Percentiles rank a stretch among this genome's conserved stretches.
Evolutionary conservation across 306 rosid genomes (phyloP).

Genomic region (Abrus precatorius): DNA sequence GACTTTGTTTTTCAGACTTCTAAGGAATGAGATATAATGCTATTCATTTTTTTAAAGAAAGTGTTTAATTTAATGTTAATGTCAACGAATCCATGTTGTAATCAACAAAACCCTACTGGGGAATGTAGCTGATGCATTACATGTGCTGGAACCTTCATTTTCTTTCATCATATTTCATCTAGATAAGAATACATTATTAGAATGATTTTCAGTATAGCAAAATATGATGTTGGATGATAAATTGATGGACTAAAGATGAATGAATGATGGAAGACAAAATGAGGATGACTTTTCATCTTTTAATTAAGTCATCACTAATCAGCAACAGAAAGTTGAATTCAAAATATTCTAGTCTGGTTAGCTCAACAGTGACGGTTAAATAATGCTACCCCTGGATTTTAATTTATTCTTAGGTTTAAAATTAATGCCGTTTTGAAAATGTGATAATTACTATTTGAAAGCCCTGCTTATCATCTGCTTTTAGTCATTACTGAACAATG

Average conservation of each 20-base stretch:
- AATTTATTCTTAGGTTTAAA: constrained; percentile 15
- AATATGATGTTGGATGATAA: not conserved
- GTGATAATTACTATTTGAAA: constrained; percentile 10
- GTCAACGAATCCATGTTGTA: not conserved
- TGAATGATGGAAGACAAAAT: not conserved
- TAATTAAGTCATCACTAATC: not conserved
- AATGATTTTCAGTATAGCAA: not conserved
- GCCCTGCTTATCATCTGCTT: not conserved
- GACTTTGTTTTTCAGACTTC: not conserved
- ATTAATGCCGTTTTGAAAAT: constrained; percentile 5
- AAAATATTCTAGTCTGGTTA: not conserved
- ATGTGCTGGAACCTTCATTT: not conserved
- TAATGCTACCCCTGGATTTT: not conserved
- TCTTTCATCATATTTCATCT: not conserved
- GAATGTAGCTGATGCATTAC: not conserved
- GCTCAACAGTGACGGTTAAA: not conserved
- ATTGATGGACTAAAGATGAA: constrained; percentile 3
- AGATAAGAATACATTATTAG: not conserved
- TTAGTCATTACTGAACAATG: constrained; percentile 12
- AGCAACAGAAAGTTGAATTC: not conserved
- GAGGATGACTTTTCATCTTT: not conserved
- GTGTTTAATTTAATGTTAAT: not conserved
- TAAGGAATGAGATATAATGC: not conserved
- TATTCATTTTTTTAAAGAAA: constrained; percentile 20
- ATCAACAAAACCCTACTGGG: not conserved